phyloP scores from a whole-genome alignment of 2,329 filamentous ascomycete genomes.

The Trichoderma atrobrunneum region DNA sequence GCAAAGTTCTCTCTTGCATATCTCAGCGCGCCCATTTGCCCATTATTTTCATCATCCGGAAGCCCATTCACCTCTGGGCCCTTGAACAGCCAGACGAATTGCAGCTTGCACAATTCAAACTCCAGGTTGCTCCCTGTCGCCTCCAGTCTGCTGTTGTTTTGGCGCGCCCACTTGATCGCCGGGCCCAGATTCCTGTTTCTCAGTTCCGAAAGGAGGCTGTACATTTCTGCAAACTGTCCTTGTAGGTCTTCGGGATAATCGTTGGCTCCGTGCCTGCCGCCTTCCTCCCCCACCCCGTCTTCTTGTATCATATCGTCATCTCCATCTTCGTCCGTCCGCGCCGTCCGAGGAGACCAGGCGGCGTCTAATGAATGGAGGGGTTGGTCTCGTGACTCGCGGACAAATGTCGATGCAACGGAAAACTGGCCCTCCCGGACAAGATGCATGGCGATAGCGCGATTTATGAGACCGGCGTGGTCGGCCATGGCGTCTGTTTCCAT shows the following conservation, averaged over 20 bases:
- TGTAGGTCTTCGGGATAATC: constrained; percentile 58
- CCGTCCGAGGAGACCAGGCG: constrained; percentile 22
- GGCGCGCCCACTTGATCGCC: constrained; percentile 82
- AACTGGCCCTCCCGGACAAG: constrained; percentile 93
- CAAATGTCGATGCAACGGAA: constrained; percentile 78
- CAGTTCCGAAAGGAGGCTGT: constrained; percentile 77
- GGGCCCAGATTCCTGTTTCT: constrained; percentile 71
- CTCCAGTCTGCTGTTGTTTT: constrained; percentile 69
- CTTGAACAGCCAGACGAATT: constrained; percentile 86
- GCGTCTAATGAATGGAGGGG: constrained; percentile 26
- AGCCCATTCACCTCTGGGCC: constrained; percentile 55
- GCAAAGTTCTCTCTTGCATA: constrained; percentile 76
- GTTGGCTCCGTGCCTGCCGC: constrained; percentile 25
- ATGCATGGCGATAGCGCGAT: constrained; percentile 95
- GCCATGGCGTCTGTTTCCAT: constrained; percentile 79
- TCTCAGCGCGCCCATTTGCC: constrained; percentile 62
- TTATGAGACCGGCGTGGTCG: constrained; percentile 73
- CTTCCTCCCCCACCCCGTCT: constrained; percentile 29
- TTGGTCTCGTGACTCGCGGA: constrained; percentile 61
- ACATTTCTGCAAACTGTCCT: constrained; percentile 83
- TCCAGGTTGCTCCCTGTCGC: constrained; percentile 86
- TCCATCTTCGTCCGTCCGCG: constrained; percentile 28
- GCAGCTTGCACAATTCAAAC: constrained; percentile 87
- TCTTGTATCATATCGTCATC: constrained; percentile 34
- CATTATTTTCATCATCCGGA: constrained; percentile 52